Evolutionary conservation across 179 eudicot species (phyloP), one percentile per base, ranked within the genome.

Genomic region (Beta macrorhiza): DNA sequence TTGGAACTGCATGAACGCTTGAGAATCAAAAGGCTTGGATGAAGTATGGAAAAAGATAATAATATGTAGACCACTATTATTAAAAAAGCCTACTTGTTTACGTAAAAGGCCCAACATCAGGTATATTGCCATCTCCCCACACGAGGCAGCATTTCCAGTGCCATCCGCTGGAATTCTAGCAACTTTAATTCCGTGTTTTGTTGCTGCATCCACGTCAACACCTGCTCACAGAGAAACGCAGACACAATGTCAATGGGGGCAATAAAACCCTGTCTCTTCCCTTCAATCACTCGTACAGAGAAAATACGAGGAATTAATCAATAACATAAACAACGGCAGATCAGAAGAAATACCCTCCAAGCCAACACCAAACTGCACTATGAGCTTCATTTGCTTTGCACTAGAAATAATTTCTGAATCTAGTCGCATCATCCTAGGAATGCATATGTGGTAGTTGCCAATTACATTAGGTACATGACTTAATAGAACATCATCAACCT

Each of bases 71-170:
- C 14, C 70, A 67, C 32, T 7, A 44, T 47, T 9, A 16, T 49
- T 55, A 2, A 74, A 29, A 61, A 32, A 15, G 81, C 91, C 22
- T 79, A 92, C 98, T 88, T 95, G 98, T 85, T 90, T 89, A 55
- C 93, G 92, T n/a, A 95, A 91, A 85, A 95, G 99, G 78, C 97
- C 98, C 85, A 95, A 77, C 85, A 89, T 93, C 81, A 95, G 87
- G 86, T 93, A 95, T 67, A 95, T 92, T 77, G 98, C 92, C 99
- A 95, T 92, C 90, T 95, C 99, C 37, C 95, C 98, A 86, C 99
- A 95, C 51, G 99, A 91, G 75, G 88, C 86, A 61, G 99, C 99
- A 90, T 93, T 95, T 77, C 98, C 98, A 49, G 97, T 88, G 57
- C n/a, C 78, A 29, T 82, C 84, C 32, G 92, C 83, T 15, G 98